Evolutionary conservation across 23 red algal species (phyloP), one percentile per base, ranked within the genome.

Genomic region (Cyanidioschyzon merolae): DNA sequence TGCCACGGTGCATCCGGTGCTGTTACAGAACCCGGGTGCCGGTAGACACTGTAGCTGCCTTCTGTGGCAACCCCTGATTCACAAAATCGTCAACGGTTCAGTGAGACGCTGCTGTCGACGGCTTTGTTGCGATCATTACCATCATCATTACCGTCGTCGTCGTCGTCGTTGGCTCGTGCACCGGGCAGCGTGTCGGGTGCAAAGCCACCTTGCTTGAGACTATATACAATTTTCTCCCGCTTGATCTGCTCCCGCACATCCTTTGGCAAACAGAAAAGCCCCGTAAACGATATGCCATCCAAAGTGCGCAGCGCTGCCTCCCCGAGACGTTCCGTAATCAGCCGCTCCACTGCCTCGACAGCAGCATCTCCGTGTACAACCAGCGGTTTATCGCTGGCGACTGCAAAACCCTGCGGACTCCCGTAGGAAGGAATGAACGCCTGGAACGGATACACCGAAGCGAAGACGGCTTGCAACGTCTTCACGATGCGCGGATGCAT

Each of bases 401-500:
- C 32, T 7, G 63, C 63, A 27, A 71, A 71, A 32, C 63, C 63
- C 29, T 32, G 63, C 63, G 63, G 63, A 27, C 63, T 71, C 12
- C 63, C 63, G 32, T 32, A 71, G 12, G 63, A 32, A 35, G 63
- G 63, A 25, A 71, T 35, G 30, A 71, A 71, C 16, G 32, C 63
- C 63, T 71, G n/a, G 63, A 32, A 71, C n/a, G 63, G 3, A 3
- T 25, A 32, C 63, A 35, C 63, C 2, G 21, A 35, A 3, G 21
- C 2, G 30, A 32, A 71, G 12, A 71, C 63, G 16, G n/a, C 32
- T 25, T 27, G 63, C 63, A 71, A 27, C 63, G 63, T 71, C 7
- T 27, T 15, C 29, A 71, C 63, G 30, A 71, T 71, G 32, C 63
- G 63, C n/a, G 63, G 63, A 27, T 71, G 63, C 63, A 71, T 71